Conservation (phyloP, 2,329 filamentous ascomycete species). For the Mycosphaerella sp. region DNA sequence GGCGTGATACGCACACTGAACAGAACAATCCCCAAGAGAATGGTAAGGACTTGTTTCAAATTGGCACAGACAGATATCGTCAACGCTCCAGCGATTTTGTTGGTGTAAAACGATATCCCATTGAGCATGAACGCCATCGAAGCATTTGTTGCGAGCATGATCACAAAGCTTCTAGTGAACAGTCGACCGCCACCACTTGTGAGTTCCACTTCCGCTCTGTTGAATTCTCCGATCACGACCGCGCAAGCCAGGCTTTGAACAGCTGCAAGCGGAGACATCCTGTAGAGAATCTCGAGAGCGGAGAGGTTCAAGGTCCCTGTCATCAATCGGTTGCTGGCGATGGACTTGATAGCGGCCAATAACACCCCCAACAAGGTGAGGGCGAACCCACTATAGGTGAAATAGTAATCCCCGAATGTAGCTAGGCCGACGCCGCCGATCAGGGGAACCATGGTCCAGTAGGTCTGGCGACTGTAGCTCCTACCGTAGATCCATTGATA, state of each 20-base stretch:
- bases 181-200: too few species aligned
- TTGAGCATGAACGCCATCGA: slow-evolving; percentile 33
- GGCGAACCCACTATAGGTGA: slow-evolving; percentile 47
- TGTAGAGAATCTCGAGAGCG: slow-evolving; percentile 53
- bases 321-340: slow-evolving; percentile 60
- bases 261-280: slow-evolving; percentile 23
- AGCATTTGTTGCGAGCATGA: slow-evolving; percentile 22
- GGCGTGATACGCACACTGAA: slow-evolving; percentile 29
- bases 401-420: slow-evolving; percentile 58
- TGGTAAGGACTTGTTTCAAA: slow-evolving; percentile 33
- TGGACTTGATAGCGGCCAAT: slow-evolving; percentile 49
- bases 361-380: slow-evolving; percentile 37
- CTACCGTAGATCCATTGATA: slow-evolving; percentile 53
- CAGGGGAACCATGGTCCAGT: slow-evolving; percentile 55
- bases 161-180: neutral
- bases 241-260: slow-evolving; percentile 22
- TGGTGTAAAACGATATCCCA: slow-evolving; percentile 33
- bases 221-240: slow-evolving; percentile 36
- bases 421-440: slow-evolving; percentile 55
- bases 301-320: slow-evolving; percentile 54
- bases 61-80: slow-evolving; percentile 34
- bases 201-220: neutral
- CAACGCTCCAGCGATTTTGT: slow-evolving; percentile 33
- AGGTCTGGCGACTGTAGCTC: slow-evolving; percentile 52
- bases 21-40: slow-evolving; percentile 31